These are phyloP conservation scores for Chalara sp. DNA, from an alignment of 2,329 filamentous ascomycete species.

Conservation along the genomic window DNA sequence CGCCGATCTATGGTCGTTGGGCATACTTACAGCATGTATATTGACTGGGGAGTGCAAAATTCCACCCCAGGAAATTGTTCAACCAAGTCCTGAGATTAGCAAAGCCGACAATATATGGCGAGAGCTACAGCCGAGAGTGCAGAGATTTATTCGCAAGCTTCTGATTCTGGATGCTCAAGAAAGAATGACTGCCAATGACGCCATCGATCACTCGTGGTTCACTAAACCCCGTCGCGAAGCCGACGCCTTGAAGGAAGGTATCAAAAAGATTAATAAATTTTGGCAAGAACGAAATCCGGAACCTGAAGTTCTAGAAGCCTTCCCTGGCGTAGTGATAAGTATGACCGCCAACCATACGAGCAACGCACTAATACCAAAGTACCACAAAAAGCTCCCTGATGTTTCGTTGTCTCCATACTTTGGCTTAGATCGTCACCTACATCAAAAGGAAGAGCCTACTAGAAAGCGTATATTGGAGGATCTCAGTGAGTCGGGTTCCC, in stretches of 20 bases:
- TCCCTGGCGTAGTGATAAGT: slow-evolving; percentile 7
- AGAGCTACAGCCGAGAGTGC: slow-evolving; percentile 12
- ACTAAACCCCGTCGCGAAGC: slow-evolving; percentile 17
- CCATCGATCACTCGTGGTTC: slow-evolving; percentile 33
- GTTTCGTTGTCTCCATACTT: slow-evolving; percentile 22
- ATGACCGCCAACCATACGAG: not conserved
- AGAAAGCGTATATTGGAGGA: slow-evolving; percentile 16
- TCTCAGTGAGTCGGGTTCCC: slow-evolving; percentile 14
- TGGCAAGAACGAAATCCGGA: slow-evolving; percentile 19
- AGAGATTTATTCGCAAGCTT: slow-evolving; percentile 28
- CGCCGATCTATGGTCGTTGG: slow-evolving; percentile 27
- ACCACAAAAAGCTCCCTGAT: slow-evolving; percentile 18
- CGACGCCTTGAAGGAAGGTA: slow-evolving; percentile 17
- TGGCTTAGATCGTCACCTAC: slow-evolving; percentile 19
- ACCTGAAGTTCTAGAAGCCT: slow-evolving; percentile 16
- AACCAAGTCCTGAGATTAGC: slow-evolving; percentile 2
- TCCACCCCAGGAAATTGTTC: slow-evolving; percentile 13
- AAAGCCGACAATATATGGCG: slow-evolving; percentile 11
- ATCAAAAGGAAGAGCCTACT: slow-evolving; percentile 10
- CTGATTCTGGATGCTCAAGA: slow-evolving; percentile 25
- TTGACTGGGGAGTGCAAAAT: slow-evolving; percentile 18
- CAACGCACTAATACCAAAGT: not conserved
- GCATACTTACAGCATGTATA: slow-evolving; percentile 20
- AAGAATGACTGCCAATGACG: slow-evolving; percentile 29
- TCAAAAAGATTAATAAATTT: slow-evolving; percentile 15